Conservation (phyloP, 768 basidiomycete genomes). For the Filobasidium wieringae region DNA sequence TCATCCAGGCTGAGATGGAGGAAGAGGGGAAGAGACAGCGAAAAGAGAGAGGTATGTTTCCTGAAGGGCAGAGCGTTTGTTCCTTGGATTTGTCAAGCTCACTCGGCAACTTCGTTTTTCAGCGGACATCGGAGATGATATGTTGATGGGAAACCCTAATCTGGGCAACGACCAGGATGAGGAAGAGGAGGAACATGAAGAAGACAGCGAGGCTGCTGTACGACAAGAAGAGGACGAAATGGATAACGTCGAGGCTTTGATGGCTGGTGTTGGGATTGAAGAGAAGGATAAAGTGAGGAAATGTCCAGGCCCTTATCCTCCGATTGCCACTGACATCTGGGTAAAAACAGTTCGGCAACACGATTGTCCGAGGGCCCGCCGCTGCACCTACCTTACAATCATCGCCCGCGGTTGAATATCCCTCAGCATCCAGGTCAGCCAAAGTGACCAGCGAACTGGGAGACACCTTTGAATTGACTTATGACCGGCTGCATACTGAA, state of each 20-base stretch:
- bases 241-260: slow-evolving; percentile 30
- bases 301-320: no score
- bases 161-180: slow-evolving; percentile 5
- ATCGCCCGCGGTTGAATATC: slow-evolving; percentile 1
- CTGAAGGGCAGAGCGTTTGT: not conserved
- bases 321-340: not conserved
- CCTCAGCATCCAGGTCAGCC: slow-evolving; percentile 8
- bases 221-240: slow-evolving; percentile 22
- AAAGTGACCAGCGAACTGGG: slow-evolving; percentile 42
- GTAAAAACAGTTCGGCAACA: not conserved
- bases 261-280: slow-evolving; percentile 20
- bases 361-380: not conserved
- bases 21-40: slow-evolving; percentile 22
- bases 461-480: slow-evolving; percentile 49
- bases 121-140: slow-evolving; percentile 10
- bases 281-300: not conserved
- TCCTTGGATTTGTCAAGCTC: not conserved
- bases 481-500: slow-evolving; percentile 49
- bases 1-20: slow-evolving; percentile 37
- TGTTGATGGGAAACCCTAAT: slow-evolving; percentile 12
- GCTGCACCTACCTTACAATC: not conserved
- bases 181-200: slow-evolving; percentile 14
- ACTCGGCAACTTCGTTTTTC: not conserved
- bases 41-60: slow-evolving; percentile 23
- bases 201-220: not conserved